These are phyloP conservation scores for Cryptosporidium sp. DNA, from an alignment of 169 alveolate genomes.

Conservation along the genomic window DNA sequence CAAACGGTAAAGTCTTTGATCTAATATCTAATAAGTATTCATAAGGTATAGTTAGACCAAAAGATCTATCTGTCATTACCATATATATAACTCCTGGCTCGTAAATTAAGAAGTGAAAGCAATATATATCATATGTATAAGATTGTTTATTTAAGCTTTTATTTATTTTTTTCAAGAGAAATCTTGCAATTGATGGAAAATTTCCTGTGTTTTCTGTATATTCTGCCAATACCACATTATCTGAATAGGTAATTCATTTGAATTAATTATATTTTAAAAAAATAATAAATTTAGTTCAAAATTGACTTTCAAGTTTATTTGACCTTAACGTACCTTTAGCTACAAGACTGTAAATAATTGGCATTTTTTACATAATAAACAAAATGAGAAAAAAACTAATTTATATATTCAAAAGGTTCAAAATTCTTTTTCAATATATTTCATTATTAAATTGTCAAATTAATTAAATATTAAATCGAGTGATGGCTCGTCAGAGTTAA, in stretches of 20 bases:
- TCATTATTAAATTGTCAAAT: too few species aligned
- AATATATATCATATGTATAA: constrained; percentile 58
- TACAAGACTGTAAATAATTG: constrained; percentile 34
- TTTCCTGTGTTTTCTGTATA: constrained; percentile 58
- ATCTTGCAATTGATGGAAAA: constrained; percentile 61
- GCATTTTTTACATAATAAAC: constrained; percentile 2
- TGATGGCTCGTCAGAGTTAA: not conserved
- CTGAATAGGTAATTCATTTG: not conserved
- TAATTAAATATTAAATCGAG: not conserved
- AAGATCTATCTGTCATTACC: constrained; percentile 45
- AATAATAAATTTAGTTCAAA: not conserved
- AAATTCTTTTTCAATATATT: not conserved
- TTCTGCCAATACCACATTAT: constrained; percentile 48
- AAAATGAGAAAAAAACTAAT: not conserved
- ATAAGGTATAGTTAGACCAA: constrained; percentile 39
- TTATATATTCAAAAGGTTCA: not conserved
- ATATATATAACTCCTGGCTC: constrained; percentile 20
- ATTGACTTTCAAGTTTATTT: not conserved
- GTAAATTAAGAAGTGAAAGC: constrained; percentile 45
- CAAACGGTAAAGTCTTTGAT: constrained; percentile 14
- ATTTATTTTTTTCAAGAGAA: constrained; percentile 44
- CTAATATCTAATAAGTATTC: constrained; percentile 35
- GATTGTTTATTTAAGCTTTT: constrained; percentile 29
- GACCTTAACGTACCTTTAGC: constrained; percentile 20
- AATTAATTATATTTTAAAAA: not conserved